Evolutionary conservation across 805 yeast genomes (phyloP), one percentile per base, ranked within the genome.

Genomic region (Yarrowia sp.): DNA sequence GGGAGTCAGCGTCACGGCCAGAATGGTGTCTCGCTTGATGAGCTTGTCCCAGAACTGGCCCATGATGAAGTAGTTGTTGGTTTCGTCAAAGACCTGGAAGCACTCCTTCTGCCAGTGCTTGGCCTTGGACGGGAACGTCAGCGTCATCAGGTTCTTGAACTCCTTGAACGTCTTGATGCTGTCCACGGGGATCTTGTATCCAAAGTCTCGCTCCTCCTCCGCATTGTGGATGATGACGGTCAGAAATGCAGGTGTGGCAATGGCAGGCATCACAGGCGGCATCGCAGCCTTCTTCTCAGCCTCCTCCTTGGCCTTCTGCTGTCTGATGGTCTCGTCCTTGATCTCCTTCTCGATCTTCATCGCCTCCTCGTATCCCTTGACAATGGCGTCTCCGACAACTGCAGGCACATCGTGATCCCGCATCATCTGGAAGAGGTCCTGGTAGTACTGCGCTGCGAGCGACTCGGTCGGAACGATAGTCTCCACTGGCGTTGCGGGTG

Each of bases 21-120:
- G 32, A 24, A 22, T 24, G 2, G 42, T 33, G 13, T 51, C 58
- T 25, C 36, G 13, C 6, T 35, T 33, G 13, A 51, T 25, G 13
- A 51, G 42, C 31, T 51, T 51, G 27, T 51, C 58, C 58, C 58
- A 51, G 32, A 51, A 51, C 31, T 51, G 58, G 18, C 58, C 58
- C 58, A 51, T 33, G 42, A 51, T 51, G 32, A 51, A 51, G 16
- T 51, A 35, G 13, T 51, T 51, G 42, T 51, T 51, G 24, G 58
- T 51, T 12, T 51, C 58, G 13, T 51, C 58, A 35, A 33, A 51
- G 18, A 51, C 58, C 42, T 33, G 58, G 24, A 51, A 51, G 12
- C 58, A 51, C n/a, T 51, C 58, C 32, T 33, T 33, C 24, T 51
- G 41, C 58, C 58, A 51, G 32, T 51, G 42, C 10, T 33, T 51